Evolutionary conservation across 441 rosid species (phyloP), one percentile per base, ranked within the genome.

Genomic region (Cnidoscolus chayamansa): DNA sequence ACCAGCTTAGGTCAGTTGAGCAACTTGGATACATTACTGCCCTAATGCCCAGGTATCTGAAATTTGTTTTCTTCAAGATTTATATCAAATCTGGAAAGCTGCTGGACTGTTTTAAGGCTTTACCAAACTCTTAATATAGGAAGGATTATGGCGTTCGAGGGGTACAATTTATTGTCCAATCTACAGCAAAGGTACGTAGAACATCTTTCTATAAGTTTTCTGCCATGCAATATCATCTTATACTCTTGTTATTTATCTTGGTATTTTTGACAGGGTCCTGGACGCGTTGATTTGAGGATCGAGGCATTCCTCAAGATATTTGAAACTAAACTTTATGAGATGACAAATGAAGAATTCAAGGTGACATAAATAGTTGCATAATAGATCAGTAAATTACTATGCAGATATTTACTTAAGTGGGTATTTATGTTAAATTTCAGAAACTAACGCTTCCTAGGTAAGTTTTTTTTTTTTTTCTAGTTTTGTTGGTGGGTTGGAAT

Each of bases 1-100:
- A 93, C 84, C 97, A 93, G 85, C 98, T 93, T 80, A 84, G 98
- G 82, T 82, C 95, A 12, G 89, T 93, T n/a, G 95, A 93, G 84
- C 98, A 90, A 78, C 95, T 90, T 73, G 97, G 98, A 47, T 93
- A 93, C 81, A 87, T 89, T 73, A 87, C 95, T 30, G 84, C 55
- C 12, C 95, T 93, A 37, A 71, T 74, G 80, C 88, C 81, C 76
- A 90, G 98, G 98, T 94, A 79, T 32, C 40, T 32, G 48, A 25
- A 15, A 53, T 17, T 45, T 69, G 13, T 43, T 65, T 3, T 15
- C 43, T 40, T 50, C 40, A 35, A 35, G 40, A 35, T 74, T 67
- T 49, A 31, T 70, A 2, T 65, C 54, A 16, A 37, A 37, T 40
- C 50, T 77, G n/a, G 4, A 63, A 13, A 64, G 31, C 30, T 69